phyloP scores from a whole-genome alignment of 148 eudicot species.

The Cornus kousa region DNA sequence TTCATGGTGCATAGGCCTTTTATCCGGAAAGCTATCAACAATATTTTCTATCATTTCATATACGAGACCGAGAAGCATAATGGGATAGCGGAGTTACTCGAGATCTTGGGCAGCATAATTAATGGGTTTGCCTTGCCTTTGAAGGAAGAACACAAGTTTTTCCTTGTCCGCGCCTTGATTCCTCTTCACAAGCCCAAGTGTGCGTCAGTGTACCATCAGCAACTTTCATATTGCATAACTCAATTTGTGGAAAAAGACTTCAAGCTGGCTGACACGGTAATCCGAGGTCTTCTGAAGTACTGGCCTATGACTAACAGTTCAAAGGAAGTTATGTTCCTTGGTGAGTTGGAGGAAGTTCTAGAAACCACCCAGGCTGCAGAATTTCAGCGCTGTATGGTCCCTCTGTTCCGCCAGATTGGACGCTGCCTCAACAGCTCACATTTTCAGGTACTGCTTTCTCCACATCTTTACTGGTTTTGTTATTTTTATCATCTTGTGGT shows the following conservation, averaged over 20 bases:
- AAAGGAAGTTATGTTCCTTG: constrained; percentile 54
- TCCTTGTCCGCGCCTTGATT: constrained; percentile 45
- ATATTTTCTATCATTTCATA: constrained; percentile 46
- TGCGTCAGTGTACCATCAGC: constrained; percentile 50
- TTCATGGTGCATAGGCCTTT: constrained; percentile 60
- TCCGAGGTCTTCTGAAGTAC: constrained; percentile 47
- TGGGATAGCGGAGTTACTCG: constrained; percentile 59
- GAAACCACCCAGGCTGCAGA: constrained; percentile 53
- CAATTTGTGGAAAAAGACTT: constrained; percentile 56
- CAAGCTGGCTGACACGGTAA: constrained; percentile 52
- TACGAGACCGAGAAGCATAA: constrained; percentile 55
- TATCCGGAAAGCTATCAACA: constrained; percentile 50
- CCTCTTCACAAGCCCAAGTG: constrained; percentile 59
- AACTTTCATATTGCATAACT: constrained; percentile 47
- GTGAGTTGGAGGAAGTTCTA: constrained; percentile 56
- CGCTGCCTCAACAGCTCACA: constrained; percentile 48
- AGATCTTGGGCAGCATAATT: constrained; percentile 55
- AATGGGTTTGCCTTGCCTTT: constrained; percentile 62
- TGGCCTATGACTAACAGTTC: constrained; percentile 59
- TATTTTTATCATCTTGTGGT: too few species aligned
- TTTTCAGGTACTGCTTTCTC: constrained; percentile 33
- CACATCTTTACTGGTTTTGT: too few species aligned
- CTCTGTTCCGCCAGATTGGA: constrained; percentile 50
- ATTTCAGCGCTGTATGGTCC: constrained; percentile 54
- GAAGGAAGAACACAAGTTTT: constrained; percentile 56